These are phyloP conservation scores for Zangia roseola DNA, from an alignment of 768 basidiomycete genomes.

Conservation along the genomic window DNA sequence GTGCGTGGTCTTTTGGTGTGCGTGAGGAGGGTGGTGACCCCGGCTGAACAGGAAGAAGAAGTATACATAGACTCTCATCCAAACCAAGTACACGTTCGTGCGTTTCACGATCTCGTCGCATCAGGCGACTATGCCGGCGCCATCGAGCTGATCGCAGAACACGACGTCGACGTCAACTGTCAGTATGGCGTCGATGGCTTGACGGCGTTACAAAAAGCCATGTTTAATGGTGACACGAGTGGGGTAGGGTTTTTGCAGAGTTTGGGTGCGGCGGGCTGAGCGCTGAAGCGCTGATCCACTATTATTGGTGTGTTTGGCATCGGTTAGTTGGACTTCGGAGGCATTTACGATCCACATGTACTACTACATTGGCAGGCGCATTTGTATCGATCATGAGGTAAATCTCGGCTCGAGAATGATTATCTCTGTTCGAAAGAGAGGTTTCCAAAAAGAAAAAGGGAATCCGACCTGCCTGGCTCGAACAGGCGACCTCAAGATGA, in stretches of 20 bases:
- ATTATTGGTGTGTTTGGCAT: too few species aligned
- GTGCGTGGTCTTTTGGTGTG: constrained; percentile 15
- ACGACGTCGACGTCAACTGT: constrained; percentile 22
- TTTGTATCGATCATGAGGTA: not conserved
- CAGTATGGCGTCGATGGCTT: constrained; percentile 16
- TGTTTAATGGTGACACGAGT: constrained; percentile 15
- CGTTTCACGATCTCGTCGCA: constrained; percentile 27
- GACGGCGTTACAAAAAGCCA: constrained; percentile 26
- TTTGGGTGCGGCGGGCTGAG: constrained; percentile 19
- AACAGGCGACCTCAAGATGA: constrained; percentile 47
- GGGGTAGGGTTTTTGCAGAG: constrained; percentile 21
- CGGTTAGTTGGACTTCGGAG: too few species aligned
- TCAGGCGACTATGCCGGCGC: constrained; percentile 20
- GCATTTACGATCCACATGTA: not conserved
- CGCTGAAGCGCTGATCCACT: too few species aligned
- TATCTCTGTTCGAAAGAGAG: too few species aligned
- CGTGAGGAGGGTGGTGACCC: too few species aligned
- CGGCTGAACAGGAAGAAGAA: constrained; percentile 22
- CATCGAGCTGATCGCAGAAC: constrained; percentile 15
- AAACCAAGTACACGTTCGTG: constrained; percentile 15
- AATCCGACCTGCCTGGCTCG: constrained; percentile 41
- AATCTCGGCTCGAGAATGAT: not conserved
- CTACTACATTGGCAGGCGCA: not conserved
- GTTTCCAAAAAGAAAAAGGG: not conserved
- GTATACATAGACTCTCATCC: constrained; percentile 17